Conservation (phyloP, 2,329 filamentous ascomycete genomes). For the Didymella pinodella region DNA sequence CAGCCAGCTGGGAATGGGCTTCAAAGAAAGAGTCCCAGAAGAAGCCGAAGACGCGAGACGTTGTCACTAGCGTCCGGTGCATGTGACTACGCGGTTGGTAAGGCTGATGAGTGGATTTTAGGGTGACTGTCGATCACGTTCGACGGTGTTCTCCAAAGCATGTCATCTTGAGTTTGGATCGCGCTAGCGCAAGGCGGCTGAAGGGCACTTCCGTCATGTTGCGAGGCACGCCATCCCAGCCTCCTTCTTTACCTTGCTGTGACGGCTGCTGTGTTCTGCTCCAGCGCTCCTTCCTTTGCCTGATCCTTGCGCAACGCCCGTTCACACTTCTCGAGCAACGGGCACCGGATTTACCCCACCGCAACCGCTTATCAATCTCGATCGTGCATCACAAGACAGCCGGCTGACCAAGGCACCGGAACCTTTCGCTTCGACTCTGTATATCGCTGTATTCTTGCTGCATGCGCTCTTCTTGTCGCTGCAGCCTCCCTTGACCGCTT, state of each 20-base stretch:
- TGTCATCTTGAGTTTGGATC: conserved; percentile 22
- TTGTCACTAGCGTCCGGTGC: conserved; percentile 13
- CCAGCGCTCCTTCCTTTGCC: conserved; percentile 9
- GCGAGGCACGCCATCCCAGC: conserved; percentile 32
- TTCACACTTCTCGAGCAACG: conserved; percentile 9
- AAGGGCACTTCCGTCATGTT: conserved; percentile 26
- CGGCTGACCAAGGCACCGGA: conserved; percentile 21
- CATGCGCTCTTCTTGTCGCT: conserved; percentile 23
- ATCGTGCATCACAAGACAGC: conserved; percentile 10
- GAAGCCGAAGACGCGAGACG: neutral
- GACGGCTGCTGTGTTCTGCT: conserved; percentile 22
- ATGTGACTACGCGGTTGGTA: conserved; percentile 22
- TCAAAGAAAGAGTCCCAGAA: neutral
- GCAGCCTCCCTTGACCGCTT: conserved; percentile 27
- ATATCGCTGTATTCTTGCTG: conserved; percentile 27
- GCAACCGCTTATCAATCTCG: conserved; percentile 21
- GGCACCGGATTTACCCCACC: conserved; percentile 14
- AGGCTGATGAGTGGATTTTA: conserved; percentile 30
- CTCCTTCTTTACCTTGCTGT: conserved; percentile 23
- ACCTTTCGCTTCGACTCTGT: conserved; percentile 32
- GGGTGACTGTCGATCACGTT: conserved; percentile 35
- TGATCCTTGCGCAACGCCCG: conserved; percentile 25
- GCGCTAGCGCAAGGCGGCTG: conserved; percentile 11
- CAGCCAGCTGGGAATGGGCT: neutral
- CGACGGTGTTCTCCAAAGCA: conserved; percentile 29